Evolutionary conservation across 2,329 filamentous ascomycete genomes (phyloP), one percentile per base, ranked within the genome.

Genomic region (Alternaria hordeiaustralica): DNA sequence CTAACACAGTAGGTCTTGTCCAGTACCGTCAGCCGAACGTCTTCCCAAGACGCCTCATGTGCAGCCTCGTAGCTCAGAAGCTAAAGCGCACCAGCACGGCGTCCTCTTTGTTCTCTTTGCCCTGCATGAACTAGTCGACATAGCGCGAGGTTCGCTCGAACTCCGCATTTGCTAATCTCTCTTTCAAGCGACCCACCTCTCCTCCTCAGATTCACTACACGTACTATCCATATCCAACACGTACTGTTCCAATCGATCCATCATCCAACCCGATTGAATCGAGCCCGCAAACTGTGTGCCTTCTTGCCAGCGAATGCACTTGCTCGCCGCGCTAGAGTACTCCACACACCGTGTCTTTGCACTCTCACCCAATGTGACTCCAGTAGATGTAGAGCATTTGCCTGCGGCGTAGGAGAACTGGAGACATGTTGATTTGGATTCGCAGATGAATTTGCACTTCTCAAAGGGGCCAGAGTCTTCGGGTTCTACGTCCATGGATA

Each of bases 221-320:
- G 28, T 36, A 33, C 45, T 58, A 33, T 58, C 55, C 55, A 36
- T 58, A 0, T 58, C 55, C 15, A 23, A 10, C 21, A 50, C 18
- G 41, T 53, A 62, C 2, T 28, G 41, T 9, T 33, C 21, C 7
- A 62, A n/a, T 2, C 55, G 45, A 20, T 62, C 47, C 47, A 55
- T 15, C 28, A 62, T 43, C 60, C 60, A 62, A 8, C 60, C 55
- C 2, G 60, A 62, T 13, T 58, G 60, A 23, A 62, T 58, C 13
- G 47, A 44, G 5, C 58, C 43, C 20, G 41, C 51, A 55, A 41
- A 43, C 4, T 55, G 51, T 12, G 21, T 33, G 6, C 50, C 21
- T 13, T 26, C 43, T 15, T 55, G 58, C 50, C 58, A 60, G 9
- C 43, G 15, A 4, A 60, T 30, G 10, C 58, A 60, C 43, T 46